Conservation (phyloP, 169 alveolate species). For the Eimeria acervulina region DNA sequence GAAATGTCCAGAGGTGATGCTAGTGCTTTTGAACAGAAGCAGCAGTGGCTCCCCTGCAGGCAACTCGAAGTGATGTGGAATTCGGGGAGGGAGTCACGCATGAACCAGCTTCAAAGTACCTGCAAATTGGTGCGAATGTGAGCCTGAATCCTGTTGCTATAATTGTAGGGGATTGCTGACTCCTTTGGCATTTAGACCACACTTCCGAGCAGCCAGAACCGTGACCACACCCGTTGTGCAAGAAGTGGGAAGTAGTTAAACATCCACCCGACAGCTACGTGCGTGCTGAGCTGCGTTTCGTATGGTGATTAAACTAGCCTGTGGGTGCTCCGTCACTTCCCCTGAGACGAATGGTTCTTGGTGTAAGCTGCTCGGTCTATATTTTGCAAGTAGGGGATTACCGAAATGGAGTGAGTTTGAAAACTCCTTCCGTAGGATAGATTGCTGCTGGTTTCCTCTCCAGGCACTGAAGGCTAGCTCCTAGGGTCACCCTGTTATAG, state of each 20-base stretch:
- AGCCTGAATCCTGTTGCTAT: neutral
- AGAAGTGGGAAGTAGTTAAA: neutral
- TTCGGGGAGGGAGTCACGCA: neutral
- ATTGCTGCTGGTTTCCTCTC: neutral
- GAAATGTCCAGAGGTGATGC: neutral
- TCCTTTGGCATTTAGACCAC: neutral
- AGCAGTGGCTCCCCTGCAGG: neutral
- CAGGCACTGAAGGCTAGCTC: neutral
- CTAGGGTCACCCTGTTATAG: neutral
- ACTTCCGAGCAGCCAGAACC: neutral
- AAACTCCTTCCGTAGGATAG: neutral
- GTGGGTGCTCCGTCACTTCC: neutral
- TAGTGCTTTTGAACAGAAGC: neutral
- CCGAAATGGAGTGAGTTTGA: neutral
- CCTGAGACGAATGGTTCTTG: neutral
- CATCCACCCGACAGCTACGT: neutral
- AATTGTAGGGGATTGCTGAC: neutral
- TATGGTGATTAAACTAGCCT: neutral
- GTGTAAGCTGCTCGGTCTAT: neutral
- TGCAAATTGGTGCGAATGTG: neutral
- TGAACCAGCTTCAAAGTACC: neutral
- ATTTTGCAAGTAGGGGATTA: neutral
- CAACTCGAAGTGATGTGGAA: neutral
- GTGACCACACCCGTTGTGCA: neutral
- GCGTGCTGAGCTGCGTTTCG: neutral